Conservation (phyloP, 139 green algal genomes). For the Chlorella sp. region DNA sequence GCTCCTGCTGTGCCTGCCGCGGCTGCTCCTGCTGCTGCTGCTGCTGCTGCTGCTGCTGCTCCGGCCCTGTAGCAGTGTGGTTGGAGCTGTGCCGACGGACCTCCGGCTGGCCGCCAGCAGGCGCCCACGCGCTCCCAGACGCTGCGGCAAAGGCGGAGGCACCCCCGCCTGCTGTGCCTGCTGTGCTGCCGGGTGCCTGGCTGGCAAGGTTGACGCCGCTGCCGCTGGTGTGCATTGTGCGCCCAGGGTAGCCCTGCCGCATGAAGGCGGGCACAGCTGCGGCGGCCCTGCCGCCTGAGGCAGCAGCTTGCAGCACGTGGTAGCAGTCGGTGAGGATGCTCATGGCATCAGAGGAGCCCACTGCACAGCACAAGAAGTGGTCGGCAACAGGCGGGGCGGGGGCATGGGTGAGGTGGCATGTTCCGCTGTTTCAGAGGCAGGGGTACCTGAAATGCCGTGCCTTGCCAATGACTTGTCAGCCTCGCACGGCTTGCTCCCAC, state of each 20-base stretch:
- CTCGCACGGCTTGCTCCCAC: neutral
- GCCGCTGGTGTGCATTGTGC: neutral
- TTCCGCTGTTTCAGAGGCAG: no score
- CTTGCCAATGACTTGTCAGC: no score
- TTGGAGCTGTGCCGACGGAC: neutral
- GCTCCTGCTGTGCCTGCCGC: no score
- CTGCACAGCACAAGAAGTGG: neutral
- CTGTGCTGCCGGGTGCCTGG: neutral
- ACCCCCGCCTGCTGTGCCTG: neutral
- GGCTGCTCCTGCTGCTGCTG: neutral
- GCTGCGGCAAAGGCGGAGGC: neutral
- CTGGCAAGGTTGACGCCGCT: neutral
- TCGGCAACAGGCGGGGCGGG: neutral
- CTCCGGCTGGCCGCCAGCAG: neutral
- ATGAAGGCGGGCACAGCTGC: constrained; percentile 23
- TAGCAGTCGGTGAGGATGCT: constrained; percentile 29
- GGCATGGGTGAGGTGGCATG: no score
- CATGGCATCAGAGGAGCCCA: constrained; percentile 32
- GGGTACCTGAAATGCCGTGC: no score
- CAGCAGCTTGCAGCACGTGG: constrained; percentile 14
- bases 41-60: neutral
- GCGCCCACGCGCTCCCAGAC: no score
- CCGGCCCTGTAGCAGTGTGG: neutral
- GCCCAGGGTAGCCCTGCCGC: neutral
- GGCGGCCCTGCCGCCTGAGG: neutral